Conservation (phyloP, 2,329 filamentous ascomycete genomes). For the Pseudonectria foliicola region DNA sequence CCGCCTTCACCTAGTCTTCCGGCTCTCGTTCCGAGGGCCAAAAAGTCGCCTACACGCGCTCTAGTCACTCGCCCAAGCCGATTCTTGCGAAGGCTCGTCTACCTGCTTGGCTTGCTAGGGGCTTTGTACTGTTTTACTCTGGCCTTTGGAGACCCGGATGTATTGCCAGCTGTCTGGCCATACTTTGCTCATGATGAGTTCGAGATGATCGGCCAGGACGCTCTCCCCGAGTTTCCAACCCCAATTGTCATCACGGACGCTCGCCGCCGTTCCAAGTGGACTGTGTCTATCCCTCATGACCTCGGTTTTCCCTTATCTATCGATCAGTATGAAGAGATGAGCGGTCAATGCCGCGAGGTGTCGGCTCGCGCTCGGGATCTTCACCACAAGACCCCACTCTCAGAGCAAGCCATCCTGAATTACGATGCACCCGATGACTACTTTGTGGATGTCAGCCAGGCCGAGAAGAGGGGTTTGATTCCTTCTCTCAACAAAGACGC, state of each 20-base stretch:
- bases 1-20: constrained; percentile 68
- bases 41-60: constrained; percentile 49
- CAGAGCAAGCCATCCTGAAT: constrained; percentile 38
- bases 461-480: constrained; percentile 57
- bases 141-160: constrained; percentile 22
- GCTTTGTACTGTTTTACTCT: constrained; percentile 41
- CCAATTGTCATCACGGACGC: constrained; percentile 63
- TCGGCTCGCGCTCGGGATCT: constrained; percentile 49
- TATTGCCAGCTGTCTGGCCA: constrained; percentile 23
- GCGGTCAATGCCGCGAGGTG: constrained; percentile 58
- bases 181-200: constrained; percentile 47
- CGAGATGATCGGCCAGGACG: constrained; percentile 60
- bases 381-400: constrained; percentile 26
- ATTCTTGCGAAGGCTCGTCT: constrained; percentile 49
- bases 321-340: constrained; percentile 63
- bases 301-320: constrained; percentile 60
- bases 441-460: constrained; percentile 69
- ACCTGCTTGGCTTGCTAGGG: constrained; percentile 42
- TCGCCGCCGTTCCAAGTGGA: constrained; percentile 64
- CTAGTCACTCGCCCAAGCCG: constrained; percentile 45
- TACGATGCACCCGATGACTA: constrained; percentile 59
- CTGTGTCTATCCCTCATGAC: constrained; percentile 66
- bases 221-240: constrained; percentile 64
- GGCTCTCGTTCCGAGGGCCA: constrained; percentile 56
- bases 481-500: constrained; percentile 32